phyloP scores from a whole-genome alignment of 495 filamentous ascomycete genomes.

The Xylaria intraflava region DNA sequence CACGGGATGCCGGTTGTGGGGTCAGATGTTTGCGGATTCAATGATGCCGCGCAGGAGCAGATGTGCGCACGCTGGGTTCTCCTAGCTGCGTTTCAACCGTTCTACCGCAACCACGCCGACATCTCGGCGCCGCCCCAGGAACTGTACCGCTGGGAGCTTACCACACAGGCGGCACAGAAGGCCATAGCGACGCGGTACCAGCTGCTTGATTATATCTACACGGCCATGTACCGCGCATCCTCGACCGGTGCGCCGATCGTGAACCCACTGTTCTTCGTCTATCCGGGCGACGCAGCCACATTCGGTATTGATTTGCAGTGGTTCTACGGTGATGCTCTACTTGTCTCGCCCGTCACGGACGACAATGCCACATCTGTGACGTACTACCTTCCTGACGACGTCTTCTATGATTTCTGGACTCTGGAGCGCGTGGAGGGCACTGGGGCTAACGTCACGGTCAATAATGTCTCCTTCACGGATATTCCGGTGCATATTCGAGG shows the following conservation, averaged over 20 bases:
- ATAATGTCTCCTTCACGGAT: conserved; percentile 51
- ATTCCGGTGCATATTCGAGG: conserved; percentile 70
- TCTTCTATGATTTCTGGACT: conserved; percentile 75
- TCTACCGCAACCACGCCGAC: conserved; percentile 69
- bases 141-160: conserved; percentile 64
- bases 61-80: conserved; percentile 79
- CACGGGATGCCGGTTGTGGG: conserved; percentile 81
- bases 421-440: conserved; percentile 46
- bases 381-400: conserved; percentile 65
- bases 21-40: conserved; percentile 81
- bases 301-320: conserved; percentile 59
- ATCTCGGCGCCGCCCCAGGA: conserved; percentile 52
- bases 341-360: conserved; percentile 63
- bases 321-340: conserved; percentile 63
- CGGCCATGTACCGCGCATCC: conserved; percentile 52
- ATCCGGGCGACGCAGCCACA: conserved; percentile 58
- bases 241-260: conserved; percentile 57
- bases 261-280: conserved; percentile 64
- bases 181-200: conserved; percentile 62
- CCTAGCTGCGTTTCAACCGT: conserved; percentile 71
- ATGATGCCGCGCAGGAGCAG: conserved; percentile 60
- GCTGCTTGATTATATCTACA: conserved; percentile 69
- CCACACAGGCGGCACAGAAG: conserved; percentile 60
- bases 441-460: conserved; percentile 45
- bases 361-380: conserved; percentile 56